Percentiles rank a stretch among this genome's conserved stretches.
Evolutionary conservation across 768 basidiomycete species (phyloP).

Genomic region (Suillus luteus): DNA sequence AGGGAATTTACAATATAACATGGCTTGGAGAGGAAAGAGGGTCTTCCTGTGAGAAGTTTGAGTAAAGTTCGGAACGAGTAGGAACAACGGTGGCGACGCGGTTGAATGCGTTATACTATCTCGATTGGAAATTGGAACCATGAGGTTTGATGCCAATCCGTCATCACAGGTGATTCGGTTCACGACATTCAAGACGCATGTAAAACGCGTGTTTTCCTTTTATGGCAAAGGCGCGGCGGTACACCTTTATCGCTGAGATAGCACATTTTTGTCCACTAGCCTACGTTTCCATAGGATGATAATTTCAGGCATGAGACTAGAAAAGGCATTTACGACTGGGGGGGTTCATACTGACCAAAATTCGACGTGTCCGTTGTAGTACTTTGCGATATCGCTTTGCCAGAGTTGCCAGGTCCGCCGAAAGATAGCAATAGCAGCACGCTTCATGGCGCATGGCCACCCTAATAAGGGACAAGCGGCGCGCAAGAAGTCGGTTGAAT

Average conservation of each 20-base stretch:
- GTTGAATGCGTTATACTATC: slow-evolving; percentile 28
- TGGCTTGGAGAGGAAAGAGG: slow-evolving; percentile 12
- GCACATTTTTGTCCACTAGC: slow-evolving; percentile 1
- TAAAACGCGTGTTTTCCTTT: slow-evolving; percentile 37
- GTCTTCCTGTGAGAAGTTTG: slow-evolving; percentile 22
- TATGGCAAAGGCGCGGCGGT: slow-evolving; percentile 28
- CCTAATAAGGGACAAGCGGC: slow-evolving; percentile 4
- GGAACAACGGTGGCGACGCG: slow-evolving; percentile 15
- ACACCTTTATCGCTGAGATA: slow-evolving; percentile 18
- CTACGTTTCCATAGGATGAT: not conserved
- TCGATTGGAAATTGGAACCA: slow-evolving; percentile 30
- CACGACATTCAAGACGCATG: slow-evolving; percentile 29
- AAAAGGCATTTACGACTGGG: not conserved
- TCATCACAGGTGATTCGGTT: not conserved
- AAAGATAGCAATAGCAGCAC: not conserved
- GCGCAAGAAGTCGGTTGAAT: slow-evolving; percentile 4
- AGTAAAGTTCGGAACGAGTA: slow-evolving; percentile 31
- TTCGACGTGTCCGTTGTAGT: not conserved
- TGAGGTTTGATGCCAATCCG: slow-evolving; percentile 29
- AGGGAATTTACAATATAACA: slow-evolving; percentile 13
- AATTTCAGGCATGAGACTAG: not conserved
- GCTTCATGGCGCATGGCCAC: slow-evolving; percentile 4
- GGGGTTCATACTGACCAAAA: not conserved
- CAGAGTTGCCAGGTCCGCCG: not conserved
- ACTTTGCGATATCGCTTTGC: not conserved